These are phyloP conservation scores for Tylopilus cervinicoccineus DNA, from an alignment of 768 basidiomycete species.

Conservation along the genomic window DNA sequence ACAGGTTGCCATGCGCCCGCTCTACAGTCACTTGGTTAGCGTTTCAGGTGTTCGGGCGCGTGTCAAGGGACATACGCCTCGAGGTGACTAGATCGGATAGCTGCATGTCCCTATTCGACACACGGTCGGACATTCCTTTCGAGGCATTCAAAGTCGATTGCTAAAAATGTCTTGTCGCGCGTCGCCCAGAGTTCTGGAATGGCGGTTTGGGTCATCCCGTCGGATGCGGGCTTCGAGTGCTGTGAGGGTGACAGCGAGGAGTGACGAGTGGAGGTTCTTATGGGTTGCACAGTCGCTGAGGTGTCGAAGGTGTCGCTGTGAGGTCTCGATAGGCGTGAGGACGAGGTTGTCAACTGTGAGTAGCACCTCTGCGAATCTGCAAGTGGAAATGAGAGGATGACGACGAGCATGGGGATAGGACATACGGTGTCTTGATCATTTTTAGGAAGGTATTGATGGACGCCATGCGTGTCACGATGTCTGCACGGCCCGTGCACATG, in stretches of 20 bases:
- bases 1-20: constrained; percentile 72
- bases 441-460: constrained; percentile 73
- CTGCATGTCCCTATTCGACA: constrained; percentile 82
- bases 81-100: constrained; percentile 68
- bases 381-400: not conserved
- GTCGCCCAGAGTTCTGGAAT: constrained; percentile 65
- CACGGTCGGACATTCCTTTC: constrained; percentile 67
- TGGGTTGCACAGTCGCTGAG: constrained; percentile 65
- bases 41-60: not conserved
- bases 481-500: constrained; percentile 62
- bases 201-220: constrained; percentile 59
- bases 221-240: constrained; percentile 64
- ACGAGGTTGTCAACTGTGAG: constrained; percentile 68
- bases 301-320: constrained; percentile 64
- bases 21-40: constrained; percentile 32
- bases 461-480: constrained; percentile 71
- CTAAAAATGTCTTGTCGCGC: constrained; percentile 70
- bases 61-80: constrained; percentile 52
- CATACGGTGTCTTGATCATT: constrained; percentile 79
- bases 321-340: constrained; percentile 65
- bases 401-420: not conserved
- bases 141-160: constrained; percentile 71
- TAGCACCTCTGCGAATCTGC: constrained; percentile 68
- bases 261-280: constrained; percentile 64
- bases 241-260: constrained; percentile 64